phyloP scores from a whole-genome alignment of 2,329 filamentous ascomycete genomes.

The Thielaviopsis punctulata region DNA sequence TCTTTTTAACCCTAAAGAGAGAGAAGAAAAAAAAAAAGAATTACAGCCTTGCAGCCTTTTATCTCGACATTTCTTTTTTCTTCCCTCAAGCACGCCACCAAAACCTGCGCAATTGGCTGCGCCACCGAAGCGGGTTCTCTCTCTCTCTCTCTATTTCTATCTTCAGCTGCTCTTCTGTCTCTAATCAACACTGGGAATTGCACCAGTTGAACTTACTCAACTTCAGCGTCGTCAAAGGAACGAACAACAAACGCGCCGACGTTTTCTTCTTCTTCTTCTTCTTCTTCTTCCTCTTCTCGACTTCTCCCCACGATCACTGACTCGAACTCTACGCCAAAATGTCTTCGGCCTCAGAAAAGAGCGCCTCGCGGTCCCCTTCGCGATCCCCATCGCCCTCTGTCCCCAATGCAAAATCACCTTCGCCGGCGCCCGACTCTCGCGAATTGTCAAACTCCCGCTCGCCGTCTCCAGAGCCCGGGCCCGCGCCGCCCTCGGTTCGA shows the following conservation, averaged over 20 bases:
- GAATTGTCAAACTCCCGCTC: background rate
- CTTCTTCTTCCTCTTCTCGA: background rate
- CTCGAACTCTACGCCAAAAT: background rate
- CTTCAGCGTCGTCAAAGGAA: too few species aligned
- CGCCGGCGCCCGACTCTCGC: background rate
- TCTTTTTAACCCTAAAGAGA: background rate
- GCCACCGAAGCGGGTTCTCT: background rate
- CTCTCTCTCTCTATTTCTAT: background rate
- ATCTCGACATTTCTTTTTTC: background rate
- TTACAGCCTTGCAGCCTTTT: background rate
- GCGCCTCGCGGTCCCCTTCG: constrained; percentile 1
- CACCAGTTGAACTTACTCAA: too few species aligned
- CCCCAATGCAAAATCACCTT: background rate
- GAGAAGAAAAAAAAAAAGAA: background rate
- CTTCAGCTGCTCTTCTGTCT: background rate
- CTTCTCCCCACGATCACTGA: background rate
- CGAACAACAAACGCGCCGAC: background rate
- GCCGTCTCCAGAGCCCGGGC: background rate
- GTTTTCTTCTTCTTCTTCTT: background rate
- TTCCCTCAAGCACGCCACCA: too few species aligned
- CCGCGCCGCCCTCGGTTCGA: constrained; percentile 14
- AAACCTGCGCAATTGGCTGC: too few species aligned
- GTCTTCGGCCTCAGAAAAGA: constrained; percentile 1
- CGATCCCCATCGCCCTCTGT: background rate
- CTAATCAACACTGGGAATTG: too few species aligned